Base-by-base conservation (phyloP, 2,329 filamentous ascomycete genomes). In the Grosmannia penicillata region DNA sequence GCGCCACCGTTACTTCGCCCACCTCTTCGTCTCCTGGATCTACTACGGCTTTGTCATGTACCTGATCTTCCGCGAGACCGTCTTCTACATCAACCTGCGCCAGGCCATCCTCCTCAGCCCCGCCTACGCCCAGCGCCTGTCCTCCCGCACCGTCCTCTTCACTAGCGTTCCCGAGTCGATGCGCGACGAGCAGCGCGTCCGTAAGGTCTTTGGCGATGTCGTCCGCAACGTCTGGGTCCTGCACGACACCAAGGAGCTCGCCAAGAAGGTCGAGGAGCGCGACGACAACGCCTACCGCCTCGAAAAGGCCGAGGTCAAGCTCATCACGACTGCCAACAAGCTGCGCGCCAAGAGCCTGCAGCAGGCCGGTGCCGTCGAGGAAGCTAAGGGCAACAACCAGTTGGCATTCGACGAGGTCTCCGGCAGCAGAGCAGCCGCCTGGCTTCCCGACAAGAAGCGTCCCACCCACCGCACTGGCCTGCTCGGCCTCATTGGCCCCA, bases 61-160 rank as follows among this genome's bases (percentile, higher is more conserved):
- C 59, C 82, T 85, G 49, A 75, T 98, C 40, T 86, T 85, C 27
- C 76, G 91, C 46, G 91, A 98, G 59, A 78, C 78, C 53, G 79
- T 98, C 51, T 96, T 80, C 70, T 93, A 86, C 59, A 85, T 96
- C 63, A 94, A 93, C 51, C 62, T 98, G 37, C 82, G 89, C 46
- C 91, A 96, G 60, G 89, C 89, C 1, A 96, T 93, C 62, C 73
- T 87, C 15, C 68, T 93, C 41, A 86, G 85, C 9, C 85, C 83
- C 1, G 66, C 82, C 37, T 89, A 94, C 54, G 73, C 85, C 21
- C 79, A 78, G 49, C 81, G 87, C 19, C 75, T 96, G 32, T 96
- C 89, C 0, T 89, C 87, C 1, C 76, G 86, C 28, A 96, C 89
- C 2, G 87, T 98, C 6, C 72, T 98, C 11, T 86, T 94, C 57